Percentiles rank a stretch among this genome's conserved stretches.
Evolutionary conservation across 2,329 filamentous ascomycete species (phyloP).

Genomic region (Colletotrichum tofieldiae): DNA sequence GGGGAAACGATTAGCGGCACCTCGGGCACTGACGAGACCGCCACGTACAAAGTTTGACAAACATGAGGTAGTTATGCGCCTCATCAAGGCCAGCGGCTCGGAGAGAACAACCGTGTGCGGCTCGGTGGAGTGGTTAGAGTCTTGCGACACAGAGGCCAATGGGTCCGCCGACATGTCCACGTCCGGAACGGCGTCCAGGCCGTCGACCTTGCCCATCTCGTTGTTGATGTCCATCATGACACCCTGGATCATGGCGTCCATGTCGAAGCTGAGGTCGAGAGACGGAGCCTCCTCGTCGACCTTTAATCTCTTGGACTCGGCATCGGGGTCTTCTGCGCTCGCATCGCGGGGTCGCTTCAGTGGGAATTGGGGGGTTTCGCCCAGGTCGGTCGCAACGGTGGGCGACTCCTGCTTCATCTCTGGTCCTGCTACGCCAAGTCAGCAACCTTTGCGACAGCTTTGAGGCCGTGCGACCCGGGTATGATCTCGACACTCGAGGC

Average conservation of each 20-base stretch:
- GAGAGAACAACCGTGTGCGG: slow-evolving; percentile 52
- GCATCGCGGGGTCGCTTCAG: slow-evolving; percentile 57
- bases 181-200: slow-evolving; percentile 49
- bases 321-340: slow-evolving; percentile 49
- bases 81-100: slow-evolving; percentile 57
- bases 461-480: slow-evolving; percentile 10
- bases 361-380: slow-evolving; percentile 53
- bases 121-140: slow-evolving; percentile 43
- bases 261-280: slow-evolving; percentile 47
- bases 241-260: slow-evolving; percentile 43
- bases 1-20: slow-evolving; percentile 35
- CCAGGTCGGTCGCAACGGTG: slow-evolving; percentile 51
- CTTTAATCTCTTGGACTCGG: slow-evolving; percentile 51
- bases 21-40: slow-evolving; percentile 34
- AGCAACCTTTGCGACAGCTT: slow-evolving; percentile 44
- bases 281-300: slow-evolving; percentile 45
- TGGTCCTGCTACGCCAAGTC: slow-evolving; percentile 46
- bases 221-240: slow-evolving; percentile 50
- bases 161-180: slow-evolving; percentile 46
- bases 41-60: slow-evolving; percentile 59
- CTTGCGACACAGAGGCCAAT: slow-evolving; percentile 40
- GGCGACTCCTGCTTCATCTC: slow-evolving; percentile 58
- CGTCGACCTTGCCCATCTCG: slow-evolving; percentile 40
- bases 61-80: slow-evolving; percentile 56
- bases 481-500: slow-evolving; percentile 31